Evolutionary conservation across 2,329 filamentous ascomycete genomes (phyloP), one percentile per base, ranked within the genome.

Genomic region (Aspergillus quadrilineatus): DNA sequence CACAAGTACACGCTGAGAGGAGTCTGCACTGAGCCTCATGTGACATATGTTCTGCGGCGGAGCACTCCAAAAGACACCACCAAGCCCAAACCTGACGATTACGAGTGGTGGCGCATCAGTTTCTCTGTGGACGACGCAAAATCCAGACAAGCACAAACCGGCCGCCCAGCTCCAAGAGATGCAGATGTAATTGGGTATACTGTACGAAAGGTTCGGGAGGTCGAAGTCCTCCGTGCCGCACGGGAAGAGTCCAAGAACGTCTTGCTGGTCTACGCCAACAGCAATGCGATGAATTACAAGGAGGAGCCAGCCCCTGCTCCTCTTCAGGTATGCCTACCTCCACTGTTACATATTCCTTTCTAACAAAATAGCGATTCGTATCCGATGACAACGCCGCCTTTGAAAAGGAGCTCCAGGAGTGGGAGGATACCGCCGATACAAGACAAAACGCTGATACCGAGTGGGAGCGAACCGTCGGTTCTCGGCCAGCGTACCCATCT

Each of bases 231-330:
- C 50, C 71, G 78, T 61, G 75, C 82, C 60, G 80, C 81, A 52
- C 76, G 75, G 26, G 75, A 78, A 36, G 83, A 86, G 61, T 77
- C 78, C 51, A 75, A 71, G 32, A 78, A 75, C 7, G 82, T 79
- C 2, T 68, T 87, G 1, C 76, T 87, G 8, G 79, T 87, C 2
- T 87, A 87, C 65, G 84, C 83, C 17, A 84, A 78, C 62, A 78
- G 82, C 22, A 71, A 71, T 54, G 77, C 78, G 17, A 64, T 79
- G 55, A 67, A 66, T 26, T 69, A 71, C 47, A 61, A 65, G 44
- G 66, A 65, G 17, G 67, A 65, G 6, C 61, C 68, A 32, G 60
- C 70, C 28, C 75, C 75, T 1, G 53, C 65, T 22, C 63, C 71
- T 48, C 67, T 79, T 50, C 69, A 73, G 64, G 75, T 77, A 68